These are phyloP conservation scores for Penicillium occitanis DNA, from an alignment of 2,329 filamentous ascomycete species.

Conservation along the genomic window DNA sequence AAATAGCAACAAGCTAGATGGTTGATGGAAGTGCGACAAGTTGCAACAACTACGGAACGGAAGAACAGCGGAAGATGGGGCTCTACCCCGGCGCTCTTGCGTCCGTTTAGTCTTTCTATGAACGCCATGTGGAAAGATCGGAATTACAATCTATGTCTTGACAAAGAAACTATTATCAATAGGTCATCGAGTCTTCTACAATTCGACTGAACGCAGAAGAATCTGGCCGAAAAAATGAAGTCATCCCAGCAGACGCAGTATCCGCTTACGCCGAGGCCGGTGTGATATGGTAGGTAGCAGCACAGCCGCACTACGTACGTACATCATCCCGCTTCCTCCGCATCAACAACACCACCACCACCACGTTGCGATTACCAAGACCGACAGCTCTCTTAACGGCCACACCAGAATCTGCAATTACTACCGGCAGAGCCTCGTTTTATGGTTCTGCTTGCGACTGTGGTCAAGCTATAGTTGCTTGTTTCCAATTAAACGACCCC, in stretches of 20 bases:
- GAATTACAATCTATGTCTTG: background rate
- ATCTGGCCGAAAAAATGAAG: slow-evolving; percentile 4
- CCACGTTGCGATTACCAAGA: background rate
- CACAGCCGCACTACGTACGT: slow-evolving; percentile 6
- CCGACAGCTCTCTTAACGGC: background rate
- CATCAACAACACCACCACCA: slow-evolving; percentile 10
- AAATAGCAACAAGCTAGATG: background rate
- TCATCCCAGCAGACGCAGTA: background rate
- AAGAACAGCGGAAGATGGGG: slow-evolving; percentile 10
- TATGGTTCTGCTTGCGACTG: background rate
- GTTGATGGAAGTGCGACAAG: background rate
- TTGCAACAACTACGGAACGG: background rate
- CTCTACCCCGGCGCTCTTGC: background rate
- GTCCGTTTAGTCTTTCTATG: background rate
- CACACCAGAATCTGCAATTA: background rate
- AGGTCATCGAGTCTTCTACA: background rate
- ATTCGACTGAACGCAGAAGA: background rate
- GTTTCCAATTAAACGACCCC: background rate
- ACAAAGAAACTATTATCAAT: background rate
- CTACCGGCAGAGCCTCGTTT: background rate
- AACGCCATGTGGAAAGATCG: background rate
- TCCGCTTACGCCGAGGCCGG: slow-evolving; percentile 10
- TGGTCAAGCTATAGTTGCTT: slow-evolving; percentile 7
- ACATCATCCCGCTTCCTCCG: slow-evolving; percentile 13
- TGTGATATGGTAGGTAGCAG: background rate